Conservation (phyloP, 768 basidiomycete species). For the Serendipita sp. region DNA sequence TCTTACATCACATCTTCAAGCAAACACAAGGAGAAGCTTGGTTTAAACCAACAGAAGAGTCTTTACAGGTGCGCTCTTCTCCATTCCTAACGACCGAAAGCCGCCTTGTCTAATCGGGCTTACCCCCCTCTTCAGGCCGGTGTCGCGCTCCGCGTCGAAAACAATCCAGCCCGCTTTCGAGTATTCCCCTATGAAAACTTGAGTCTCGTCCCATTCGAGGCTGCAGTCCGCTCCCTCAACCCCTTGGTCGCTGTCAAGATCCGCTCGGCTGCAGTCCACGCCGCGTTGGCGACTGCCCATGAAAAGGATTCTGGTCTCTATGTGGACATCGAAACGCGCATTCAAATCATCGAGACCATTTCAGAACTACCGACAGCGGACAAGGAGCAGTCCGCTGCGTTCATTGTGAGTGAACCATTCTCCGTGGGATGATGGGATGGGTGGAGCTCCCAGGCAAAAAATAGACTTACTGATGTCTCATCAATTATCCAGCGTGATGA, state of each 20-base stretch:
- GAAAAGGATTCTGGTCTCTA: slow-evolving; percentile 35
- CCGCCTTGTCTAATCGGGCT: neutral
- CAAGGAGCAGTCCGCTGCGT: slow-evolving; percentile 84
- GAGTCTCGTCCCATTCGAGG: slow-evolving; percentile 69
- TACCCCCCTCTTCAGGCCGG: neutral
- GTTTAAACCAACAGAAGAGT: slow-evolving; percentile 72
- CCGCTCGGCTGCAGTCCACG: slow-evolving; percentile 65
- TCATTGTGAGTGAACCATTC: slow-evolving; percentile 42
- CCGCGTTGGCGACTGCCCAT: slow-evolving; percentile 39
- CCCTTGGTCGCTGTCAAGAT: slow-evolving; percentile 76
- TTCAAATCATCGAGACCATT: slow-evolving; percentile 73
- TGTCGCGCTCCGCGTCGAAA: neutral
- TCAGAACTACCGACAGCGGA: slow-evolving; percentile 58
- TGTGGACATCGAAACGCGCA: slow-evolving; percentile 66
- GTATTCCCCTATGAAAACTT: slow-evolving; percentile 77
- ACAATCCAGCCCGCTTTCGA: slow-evolving; percentile 29
- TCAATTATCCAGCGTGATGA: slow-evolving; percentile 51
- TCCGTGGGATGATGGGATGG: too few relatives aligned
- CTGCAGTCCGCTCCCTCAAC: slow-evolving; percentile 57
- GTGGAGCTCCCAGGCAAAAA: neutral
- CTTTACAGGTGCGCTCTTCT: neutral
- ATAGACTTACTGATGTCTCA: neutral
- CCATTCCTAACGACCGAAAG: neutral
- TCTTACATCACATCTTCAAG: slow-evolving; percentile 66
- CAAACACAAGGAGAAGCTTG: slow-evolving; percentile 69